Conservation (phyloP, 2,329 filamentous ascomycete genomes). For the Exophiala phaeomuriformis region DNA sequence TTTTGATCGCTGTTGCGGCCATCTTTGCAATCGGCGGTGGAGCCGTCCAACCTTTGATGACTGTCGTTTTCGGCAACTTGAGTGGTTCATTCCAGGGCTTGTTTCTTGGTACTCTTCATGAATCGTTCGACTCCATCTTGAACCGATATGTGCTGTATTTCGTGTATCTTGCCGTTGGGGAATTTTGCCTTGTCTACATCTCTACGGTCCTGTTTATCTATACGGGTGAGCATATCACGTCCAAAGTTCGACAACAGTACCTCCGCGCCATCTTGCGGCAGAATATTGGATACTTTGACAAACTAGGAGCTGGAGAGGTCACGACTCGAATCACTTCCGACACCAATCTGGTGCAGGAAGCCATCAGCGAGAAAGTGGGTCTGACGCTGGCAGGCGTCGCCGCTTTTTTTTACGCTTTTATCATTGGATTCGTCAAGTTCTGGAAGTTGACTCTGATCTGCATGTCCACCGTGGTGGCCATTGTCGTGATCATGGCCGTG, state of each 20-base stretch:
- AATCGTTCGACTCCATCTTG: slow-evolving; percentile 55
- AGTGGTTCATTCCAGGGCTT: slow-evolving; percentile 64
- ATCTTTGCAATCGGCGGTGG: slow-evolving; percentile 64
- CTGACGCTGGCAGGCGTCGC: slow-evolving; percentile 68
- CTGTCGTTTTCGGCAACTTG: slow-evolving; percentile 67
- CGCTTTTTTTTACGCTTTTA: slow-evolving; percentile 79
- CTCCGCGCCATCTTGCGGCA: slow-evolving; percentile 75
- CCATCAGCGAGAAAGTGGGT: slow-evolving; percentile 82
- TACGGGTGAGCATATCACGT: slow-evolving; percentile 68
- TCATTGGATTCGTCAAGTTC: slow-evolving; percentile 84
- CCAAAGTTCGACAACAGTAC: slow-evolving; percentile 75
- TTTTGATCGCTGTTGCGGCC: slow-evolving; percentile 55
- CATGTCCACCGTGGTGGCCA: slow-evolving; percentile 69
- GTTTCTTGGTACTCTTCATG: slow-evolving; percentile 43
- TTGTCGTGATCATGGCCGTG: slow-evolving; percentile 68
- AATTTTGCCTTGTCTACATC: slow-evolving; percentile 71
- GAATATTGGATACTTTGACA: slow-evolving; percentile 90
- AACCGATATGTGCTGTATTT: slow-evolving; percentile 68
- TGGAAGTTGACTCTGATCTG: slow-evolving; percentile 92
- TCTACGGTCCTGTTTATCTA: slow-evolving; percentile 86
- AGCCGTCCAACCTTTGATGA: slow-evolving; percentile 72
- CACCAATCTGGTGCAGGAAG: slow-evolving; percentile 87
- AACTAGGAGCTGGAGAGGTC: slow-evolving; percentile 84
- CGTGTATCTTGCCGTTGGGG: slow-evolving; percentile 72
- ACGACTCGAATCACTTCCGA: slow-evolving; percentile 92